Base-by-base conservation (phyloP, 352 stramenopile species). In the Phytophthora pistaciae region DNA sequence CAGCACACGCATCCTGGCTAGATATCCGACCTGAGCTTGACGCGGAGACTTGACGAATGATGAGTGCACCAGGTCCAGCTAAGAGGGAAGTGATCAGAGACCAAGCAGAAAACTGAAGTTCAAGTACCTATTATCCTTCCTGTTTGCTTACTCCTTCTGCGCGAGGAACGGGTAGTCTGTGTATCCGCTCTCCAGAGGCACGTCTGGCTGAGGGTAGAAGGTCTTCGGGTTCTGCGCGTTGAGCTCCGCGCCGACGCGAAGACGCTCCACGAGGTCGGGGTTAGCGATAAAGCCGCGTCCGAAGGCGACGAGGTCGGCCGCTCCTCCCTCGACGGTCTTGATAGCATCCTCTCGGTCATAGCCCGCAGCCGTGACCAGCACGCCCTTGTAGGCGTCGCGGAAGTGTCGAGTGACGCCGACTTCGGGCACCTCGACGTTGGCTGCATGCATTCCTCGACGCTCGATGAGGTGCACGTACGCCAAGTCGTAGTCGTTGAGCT, bases 261-360 rank as follows among this genome's bases (percentile, higher is more conserved):
- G 59, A 14, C 78, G 68, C 27, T 76, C 42, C 13, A 83, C 73
- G 21, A 88, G 62, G 54, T 87, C 79, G 27, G 80, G 80, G 62
- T 82, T 88, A 11, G 78, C 74, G 49, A 88, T 86, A 65, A 83
- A 88, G 59, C 74, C 64, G 11, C 79, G 75, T 4, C 80, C 78
- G 52, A 79, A 87, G 10, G 75, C 78, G 7, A 88, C 69, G 38
- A 74, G 64, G 36, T 88, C 78, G 25, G 64, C 70, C 6, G 63
- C 16, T 3, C 75, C 77, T 3, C 70, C 60, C 21, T 73, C 62
- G 7, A 88, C 56, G 2, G 66, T 67, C n/a, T 66, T 31, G 1
- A 62, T 56, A 4, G 68, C 80, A 14, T 70, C 66, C 3, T 56
- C 58, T 5, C 55, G 53, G 14, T 64, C 66, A 60, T 71, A 85